Conservation (phyloP, 2,329 filamentous ascomycete genomes). For the Exophiala sideris region DNA sequence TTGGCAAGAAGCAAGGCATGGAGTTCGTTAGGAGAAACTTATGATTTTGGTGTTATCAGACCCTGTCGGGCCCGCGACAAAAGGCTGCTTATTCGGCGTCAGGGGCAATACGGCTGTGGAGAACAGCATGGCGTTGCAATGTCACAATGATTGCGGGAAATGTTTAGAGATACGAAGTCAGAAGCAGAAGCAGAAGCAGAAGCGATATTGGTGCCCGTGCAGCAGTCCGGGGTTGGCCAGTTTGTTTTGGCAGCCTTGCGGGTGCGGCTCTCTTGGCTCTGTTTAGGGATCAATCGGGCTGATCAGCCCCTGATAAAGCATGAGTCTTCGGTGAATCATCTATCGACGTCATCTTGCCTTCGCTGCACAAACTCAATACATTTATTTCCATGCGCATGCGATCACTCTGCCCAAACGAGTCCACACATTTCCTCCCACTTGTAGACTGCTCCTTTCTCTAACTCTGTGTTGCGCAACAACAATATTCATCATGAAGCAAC, state of each 20-base stretch:
- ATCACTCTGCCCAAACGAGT: too few species aligned
- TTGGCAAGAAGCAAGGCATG: conserved; percentile 86
- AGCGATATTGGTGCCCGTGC: too few species aligned
- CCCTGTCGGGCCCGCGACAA: too few species aligned
- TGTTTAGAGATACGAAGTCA: not conserved
- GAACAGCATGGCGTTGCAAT: conserved; percentile 10
- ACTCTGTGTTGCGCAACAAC: not conserved
- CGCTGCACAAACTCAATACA: not conserved
- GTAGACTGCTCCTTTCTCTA: not conserved
- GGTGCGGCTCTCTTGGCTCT: not conserved
- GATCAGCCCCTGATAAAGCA: not conserved
- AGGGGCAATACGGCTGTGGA: not conserved
- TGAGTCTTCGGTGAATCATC: not conserved
- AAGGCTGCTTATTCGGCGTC: not conserved
- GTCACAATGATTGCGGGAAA: not conserved
- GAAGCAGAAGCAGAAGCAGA: not conserved
- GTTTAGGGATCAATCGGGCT: too few species aligned
- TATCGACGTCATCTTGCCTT: conserved; percentile 15
- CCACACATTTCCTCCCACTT: not conserved
- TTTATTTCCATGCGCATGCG: too few species aligned
- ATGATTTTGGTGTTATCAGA: conserved; percentile 8
- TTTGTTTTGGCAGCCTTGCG: conserved; percentile 1
- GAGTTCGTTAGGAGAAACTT: conserved; percentile 75
- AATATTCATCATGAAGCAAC: conserved; percentile 52
- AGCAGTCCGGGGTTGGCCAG: too few species aligned